Percentiles rank a stretch among this genome's conserved stretches.
Conservation (phyloP, 345 rosid species). For the Nasturtium officinale region DNA sequence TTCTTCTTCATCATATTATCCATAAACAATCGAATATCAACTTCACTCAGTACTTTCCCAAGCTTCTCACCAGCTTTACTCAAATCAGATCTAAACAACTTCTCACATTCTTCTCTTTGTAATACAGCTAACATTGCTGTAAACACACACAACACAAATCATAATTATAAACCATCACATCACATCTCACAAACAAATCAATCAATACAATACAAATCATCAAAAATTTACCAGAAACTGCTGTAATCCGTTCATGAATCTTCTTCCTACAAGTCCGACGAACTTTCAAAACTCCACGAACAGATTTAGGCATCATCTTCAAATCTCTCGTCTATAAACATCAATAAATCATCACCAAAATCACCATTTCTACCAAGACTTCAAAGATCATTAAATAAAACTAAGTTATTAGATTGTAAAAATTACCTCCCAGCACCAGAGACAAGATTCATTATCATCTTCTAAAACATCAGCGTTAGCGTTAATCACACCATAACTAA, state of each 20-base stretch:
- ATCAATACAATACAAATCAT: not conserved
- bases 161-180: slow-evolving; percentile 32
- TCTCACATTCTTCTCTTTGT: slow-evolving; percentile 49
- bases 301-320: slow-evolving; percentile 63
- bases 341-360: not conserved
- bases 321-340: slow-evolving; percentile 69
- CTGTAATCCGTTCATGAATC: slow-evolving; percentile 81
- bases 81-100: slow-evolving; percentile 41
- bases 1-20: slow-evolving; percentile 59
- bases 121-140: slow-evolving; percentile 68
- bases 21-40: slow-evolving; percentile 60
- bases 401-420: not conserved
- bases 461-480: slow-evolving; percentile 84
- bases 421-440: slow-evolving; percentile 98
- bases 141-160: slow-evolving; percentile 24
- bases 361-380: not conserved
- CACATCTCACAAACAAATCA: not conserved
- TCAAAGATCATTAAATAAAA: not conserved
- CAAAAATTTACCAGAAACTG: slow-evolving; percentile 58
- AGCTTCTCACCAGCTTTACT: slow-evolving; percentile 64
- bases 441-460: slow-evolving; percentile 61
- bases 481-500: slow-evolving; percentile 68
- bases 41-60: slow-evolving; percentile 58
- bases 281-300: slow-evolving; percentile 60
- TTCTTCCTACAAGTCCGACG: slow-evolving; percentile 74